Evolutionary conservation across 164 flowering plant genomes (phyloP).

Genomic region (Stephania japonica): DNA sequence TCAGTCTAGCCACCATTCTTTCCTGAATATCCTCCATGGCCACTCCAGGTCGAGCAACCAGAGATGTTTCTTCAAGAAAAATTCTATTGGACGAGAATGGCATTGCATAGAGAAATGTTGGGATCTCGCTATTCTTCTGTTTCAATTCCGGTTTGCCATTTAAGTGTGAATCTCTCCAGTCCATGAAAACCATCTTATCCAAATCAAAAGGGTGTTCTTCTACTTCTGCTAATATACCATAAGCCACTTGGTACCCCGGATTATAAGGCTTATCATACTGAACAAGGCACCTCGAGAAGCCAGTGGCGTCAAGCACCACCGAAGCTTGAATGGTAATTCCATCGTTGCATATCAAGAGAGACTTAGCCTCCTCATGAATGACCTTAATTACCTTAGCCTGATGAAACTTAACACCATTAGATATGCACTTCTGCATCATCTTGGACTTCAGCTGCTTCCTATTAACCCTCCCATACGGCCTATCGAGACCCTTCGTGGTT

Average conservation of each 20-base stretch:
- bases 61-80: constrained; percentile 90
- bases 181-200: constrained; percentile 94
- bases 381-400: constrained; percentile 81
- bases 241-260: constrained; percentile 93
- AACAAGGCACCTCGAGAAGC: constrained; percentile 74
- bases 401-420: constrained; percentile 84
- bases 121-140: constrained; percentile 60
- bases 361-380: constrained; percentile 71
- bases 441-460: constrained; percentile 78
- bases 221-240: constrained; percentile 88
- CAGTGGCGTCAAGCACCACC: constrained; percentile 91
- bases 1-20: constrained; percentile 80
- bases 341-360: constrained; percentile 67
- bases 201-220: constrained; percentile 88
- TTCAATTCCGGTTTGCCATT: constrained; percentile 34
- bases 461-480: constrained; percentile 89
- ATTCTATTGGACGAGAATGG: constrained; percentile 76
- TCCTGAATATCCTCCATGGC: constrained; percentile 73
- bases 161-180: constrained; percentile 89
- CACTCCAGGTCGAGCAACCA: constrained; percentile 87
- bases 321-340: constrained; percentile 75
- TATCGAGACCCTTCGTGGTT: constrained; percentile 43
- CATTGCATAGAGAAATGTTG: constrained; percentile 93
- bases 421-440: constrained; percentile 81
- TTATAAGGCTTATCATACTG: constrained; percentile 90